Evolutionary conservation across 192 early-diverging fungal genomes (phyloP), one percentile per base, ranked within the genome.

Genomic region (Gamsiella multidivaricata): DNA sequence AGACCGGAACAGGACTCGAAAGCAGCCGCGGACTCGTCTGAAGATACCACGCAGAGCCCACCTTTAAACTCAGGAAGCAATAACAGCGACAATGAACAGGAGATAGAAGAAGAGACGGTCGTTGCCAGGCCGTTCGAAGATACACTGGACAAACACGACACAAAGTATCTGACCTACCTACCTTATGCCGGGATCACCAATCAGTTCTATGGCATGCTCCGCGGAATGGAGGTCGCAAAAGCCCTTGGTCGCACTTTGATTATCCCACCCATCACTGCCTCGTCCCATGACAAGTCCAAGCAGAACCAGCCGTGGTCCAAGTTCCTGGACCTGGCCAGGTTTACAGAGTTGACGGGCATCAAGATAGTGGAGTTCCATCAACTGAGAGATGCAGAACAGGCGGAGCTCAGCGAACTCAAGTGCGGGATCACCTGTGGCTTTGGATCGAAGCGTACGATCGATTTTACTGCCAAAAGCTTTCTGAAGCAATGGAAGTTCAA

Each of bases 151-250:
- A 6, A 59, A n/a, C 49, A 61, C 31, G 25, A 14, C 3, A 67
- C 65, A 36, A 54, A 67, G 43, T 78, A 69, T 47, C 66, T 78
- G 36, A 69, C 65, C 43, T 78, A 78, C 17, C 65, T 78, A 4
- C 74, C 74, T 17, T 78, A 78, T 29, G 74, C 74, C 9, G 74
- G 74, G n/a, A 78, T 78, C 39, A 78, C 74, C 31, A 78, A 78
- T n/a, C 74, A 78, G 33, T 78, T 78, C 34, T 78, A 78, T 39
- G 74, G 65, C 20, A 78, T 78, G 61, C 66, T 78, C 20, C 74
- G 74, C 5, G 74, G 74, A 5, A 78, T 78, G 65, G 74, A 78
- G 37, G 60, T 78, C 11, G 74, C 74, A 51, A 62, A 53, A 29
- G 58, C 74, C 10, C 45, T 61, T 0, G 74, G 43, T 5, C 58